A percentile compares a stretch with the other conserved stretches of the same genome.
These are phyloP conservation scores for Pseudogymnoascus sp. DNA, from an alignment of 2,329 filamentous ascomycete genomes.

Conservation along the genomic window DNA sequence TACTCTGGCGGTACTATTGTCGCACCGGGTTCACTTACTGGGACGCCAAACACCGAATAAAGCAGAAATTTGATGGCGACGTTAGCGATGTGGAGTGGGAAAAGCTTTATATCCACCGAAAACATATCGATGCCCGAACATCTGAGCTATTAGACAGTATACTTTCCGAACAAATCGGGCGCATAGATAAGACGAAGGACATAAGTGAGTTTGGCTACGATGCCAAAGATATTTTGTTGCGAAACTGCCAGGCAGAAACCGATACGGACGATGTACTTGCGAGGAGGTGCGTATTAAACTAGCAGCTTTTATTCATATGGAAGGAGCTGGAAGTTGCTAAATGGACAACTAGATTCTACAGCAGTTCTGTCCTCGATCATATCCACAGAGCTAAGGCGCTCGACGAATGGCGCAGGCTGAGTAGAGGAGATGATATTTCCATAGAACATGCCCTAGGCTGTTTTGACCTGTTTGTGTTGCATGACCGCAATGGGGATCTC, in stretches of 20 bases:
- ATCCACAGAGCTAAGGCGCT: slow-evolving; percentile 76
- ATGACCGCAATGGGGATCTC: slow-evolving; percentile 63
- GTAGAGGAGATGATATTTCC: slow-evolving; percentile 39
- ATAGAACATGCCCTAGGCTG: slow-evolving; percentile 70
- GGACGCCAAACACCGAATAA: slow-evolving; percentile 56
- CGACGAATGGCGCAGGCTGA: slow-evolving; percentile 60
- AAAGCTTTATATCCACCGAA: slow-evolving; percentile 50
- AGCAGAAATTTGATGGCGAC: slow-evolving; percentile 43
- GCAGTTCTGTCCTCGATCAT: slow-evolving; percentile 63
- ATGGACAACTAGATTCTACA: slow-evolving; percentile 55
- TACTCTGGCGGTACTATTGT: slow-evolving; percentile 78
- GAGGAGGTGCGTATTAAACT: slow-evolving; percentile 42
- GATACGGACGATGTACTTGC: slow-evolving; percentile 67
- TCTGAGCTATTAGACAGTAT: slow-evolving; percentile 56
- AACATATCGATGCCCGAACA: slow-evolving; percentile 43
- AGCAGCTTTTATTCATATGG: slow-evolving; percentile 9
- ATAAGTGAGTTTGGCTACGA: slow-evolving; percentile 74
- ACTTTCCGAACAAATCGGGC: slow-evolving; percentile 59
- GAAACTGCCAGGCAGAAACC: slow-evolving; percentile 49
- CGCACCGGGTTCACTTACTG: slow-evolving; percentile 62
- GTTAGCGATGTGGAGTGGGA: slow-evolving; percentile 66
- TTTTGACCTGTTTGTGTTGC: slow-evolving; percentile 83
- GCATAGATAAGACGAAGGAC: slow-evolving; percentile 59
- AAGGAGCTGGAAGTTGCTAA: slow-evolving; percentile 9
- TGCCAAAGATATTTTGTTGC: slow-evolving; percentile 73